phyloP scores from a whole-genome alignment of 805 yeast genomes.

The Yamadazyma paraphyllophila region DNA sequence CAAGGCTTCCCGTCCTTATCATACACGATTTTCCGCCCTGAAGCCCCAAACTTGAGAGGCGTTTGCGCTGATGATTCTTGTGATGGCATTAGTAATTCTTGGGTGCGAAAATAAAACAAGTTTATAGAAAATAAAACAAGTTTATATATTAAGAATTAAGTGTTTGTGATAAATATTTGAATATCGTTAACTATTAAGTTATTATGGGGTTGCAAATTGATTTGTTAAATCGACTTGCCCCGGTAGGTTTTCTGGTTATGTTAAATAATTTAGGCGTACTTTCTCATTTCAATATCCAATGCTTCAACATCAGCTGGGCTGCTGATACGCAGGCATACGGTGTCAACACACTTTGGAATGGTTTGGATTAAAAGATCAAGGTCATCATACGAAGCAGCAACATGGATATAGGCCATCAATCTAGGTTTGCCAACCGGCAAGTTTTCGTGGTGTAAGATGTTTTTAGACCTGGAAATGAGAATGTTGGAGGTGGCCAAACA shows the following conservation, averaged over 20 bases:
- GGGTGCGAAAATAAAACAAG: slow-evolving; percentile 9
- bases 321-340: slow-evolving; percentile 22
- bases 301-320: slow-evolving; percentile 23
- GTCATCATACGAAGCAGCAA: slow-evolving; percentile 27
- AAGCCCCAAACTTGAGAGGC: slow-evolving; percentile 48
- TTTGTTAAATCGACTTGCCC: too few relatives aligned
- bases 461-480: slow-evolving; percentile 62
- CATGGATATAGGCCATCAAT: slow-evolving; percentile 31
- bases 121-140: slow-evolving; percentile 11
- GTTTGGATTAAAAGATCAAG: slow-evolving; percentile 21
- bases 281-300: slow-evolving; percentile 26
- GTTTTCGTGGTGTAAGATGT: slow-evolving; percentile 68
- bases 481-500: slow-evolving; percentile 51
- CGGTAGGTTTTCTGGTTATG: too few relatives aligned
- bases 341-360: slow-evolving; percentile 21
- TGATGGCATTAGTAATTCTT: slow-evolving; percentile 4
- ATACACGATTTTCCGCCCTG: slow-evolving; percentile 68
- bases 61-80: neutral
- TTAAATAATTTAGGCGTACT: slow-evolving; percentile 14
- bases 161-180: too few relatives aligned
- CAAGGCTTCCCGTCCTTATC: slow-evolving; percentile 96
- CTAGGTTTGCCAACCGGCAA: slow-evolving; percentile 51
- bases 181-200: too few relatives aligned
- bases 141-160: slow-evolving; percentile 12
- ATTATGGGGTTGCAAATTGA: too few relatives aligned